Conservation (phyloP, 257 asterid genomes). For the Fraxinus pennsylvanica region DNA sequence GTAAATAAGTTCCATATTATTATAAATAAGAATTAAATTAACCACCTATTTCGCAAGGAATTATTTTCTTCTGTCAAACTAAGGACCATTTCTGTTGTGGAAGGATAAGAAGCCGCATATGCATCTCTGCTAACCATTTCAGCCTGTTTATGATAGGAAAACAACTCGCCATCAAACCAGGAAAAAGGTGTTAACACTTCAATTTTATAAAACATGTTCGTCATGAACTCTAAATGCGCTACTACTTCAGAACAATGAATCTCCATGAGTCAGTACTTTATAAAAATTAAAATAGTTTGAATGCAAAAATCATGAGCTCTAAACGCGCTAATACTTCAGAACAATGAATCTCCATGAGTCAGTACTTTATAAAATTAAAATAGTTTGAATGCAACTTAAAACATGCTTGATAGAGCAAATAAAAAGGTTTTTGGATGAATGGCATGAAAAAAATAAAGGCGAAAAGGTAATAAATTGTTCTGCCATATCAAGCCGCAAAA, state of each 20-base stretch:
- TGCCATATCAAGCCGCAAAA: too few relatives aligned
- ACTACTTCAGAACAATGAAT: background rate
- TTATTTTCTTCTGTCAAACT: slow-evolving; percentile 43
- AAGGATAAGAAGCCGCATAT: background rate
- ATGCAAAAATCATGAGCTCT: background rate
- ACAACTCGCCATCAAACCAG: background rate
- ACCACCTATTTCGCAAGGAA: slow-evolving; percentile 40
- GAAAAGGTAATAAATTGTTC: too few relatives aligned
- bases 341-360: background rate
- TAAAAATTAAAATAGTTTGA: background rate
- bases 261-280: background rate
- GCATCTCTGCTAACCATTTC: slow-evolving; percentile 24
- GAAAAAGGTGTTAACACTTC: background rate
- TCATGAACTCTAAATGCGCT: background rate
- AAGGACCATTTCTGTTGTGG: slow-evolving; percentile 16
- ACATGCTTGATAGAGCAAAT: background rate
- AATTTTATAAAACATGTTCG: background rate
- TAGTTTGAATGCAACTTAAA: background rate
- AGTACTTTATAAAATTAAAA: background rate
- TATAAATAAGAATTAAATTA: background rate
- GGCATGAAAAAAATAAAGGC: background rate
- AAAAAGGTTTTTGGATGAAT: background rate
- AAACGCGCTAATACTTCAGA: background rate
- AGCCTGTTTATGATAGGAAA: slow-evolving; percentile 25
- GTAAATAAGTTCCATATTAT: background rate